Conservation (phyloP, 306 rosid genomes). For the Pueraria montana region DNA sequence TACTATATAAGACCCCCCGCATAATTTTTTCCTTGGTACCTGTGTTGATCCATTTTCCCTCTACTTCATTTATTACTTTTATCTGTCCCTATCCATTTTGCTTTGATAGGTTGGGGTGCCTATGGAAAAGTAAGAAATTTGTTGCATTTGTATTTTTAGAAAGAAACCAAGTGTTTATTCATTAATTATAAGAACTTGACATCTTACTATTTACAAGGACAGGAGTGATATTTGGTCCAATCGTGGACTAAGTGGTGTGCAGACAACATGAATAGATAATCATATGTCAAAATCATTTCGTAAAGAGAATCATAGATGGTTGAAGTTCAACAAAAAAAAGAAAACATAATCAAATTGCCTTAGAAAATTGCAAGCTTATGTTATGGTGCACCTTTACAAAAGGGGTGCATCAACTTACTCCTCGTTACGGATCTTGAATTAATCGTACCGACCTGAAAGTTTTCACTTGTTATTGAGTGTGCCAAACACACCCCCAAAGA, state of each 20-base stretch:
- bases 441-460: constrained; percentile 5
- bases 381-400: not conserved
- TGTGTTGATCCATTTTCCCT: not conserved
- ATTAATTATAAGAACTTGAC: not conserved
- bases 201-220: constrained; percentile 29
- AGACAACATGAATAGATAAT: constrained; percentile 38
- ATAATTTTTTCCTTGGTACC: not conserved
- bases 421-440: constrained; percentile 7
- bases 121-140: constrained; percentile 3
- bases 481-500: not conserved
- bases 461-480: not conserved
- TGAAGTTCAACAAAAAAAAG: constrained; percentile 1
- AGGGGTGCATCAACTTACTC: not conserved
- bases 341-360: constrained; percentile 18
- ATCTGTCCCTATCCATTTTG: constrained; percentile 3
- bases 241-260: constrained; percentile 11
- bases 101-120: constrained; percentile 10
- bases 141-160: not conserved
- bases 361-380: constrained; percentile 9
- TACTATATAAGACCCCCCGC: not conserved
- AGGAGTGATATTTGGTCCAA: constrained; percentile 25
- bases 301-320: constrained; percentile 10
- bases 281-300: constrained; percentile 44
- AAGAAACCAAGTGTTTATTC: constrained; percentile 22
- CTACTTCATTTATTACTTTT: not conserved